phyloP scores from a whole-genome alignment of 2,329 filamentous ascomycete genomes.

The Cladosporium oxysporum region DNA sequence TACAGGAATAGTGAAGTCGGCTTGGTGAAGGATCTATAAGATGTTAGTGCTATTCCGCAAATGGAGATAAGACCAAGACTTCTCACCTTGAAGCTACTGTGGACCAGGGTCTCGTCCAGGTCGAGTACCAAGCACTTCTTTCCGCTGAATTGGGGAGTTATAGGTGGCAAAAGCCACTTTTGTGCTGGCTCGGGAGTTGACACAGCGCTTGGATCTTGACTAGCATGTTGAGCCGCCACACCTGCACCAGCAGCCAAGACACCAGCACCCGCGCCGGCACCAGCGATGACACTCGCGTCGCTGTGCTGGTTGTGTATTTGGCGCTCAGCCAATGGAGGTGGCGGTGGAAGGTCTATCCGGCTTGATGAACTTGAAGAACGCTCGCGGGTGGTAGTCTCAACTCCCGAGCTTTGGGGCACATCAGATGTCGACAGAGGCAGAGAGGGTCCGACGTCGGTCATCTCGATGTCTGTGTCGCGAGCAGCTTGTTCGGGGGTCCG shows the following conservation, averaged over 20 bases:
- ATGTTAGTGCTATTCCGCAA: conserved; percentile 1
- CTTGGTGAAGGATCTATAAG: conserved; percentile 85
- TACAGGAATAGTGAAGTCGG: conserved; percentile 97
- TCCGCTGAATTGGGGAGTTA: conserved; percentile 75
- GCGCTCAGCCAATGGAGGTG: conserved; percentile 54
- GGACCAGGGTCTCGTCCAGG: conserved; percentile 93
- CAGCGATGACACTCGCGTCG: conserved; percentile 24
- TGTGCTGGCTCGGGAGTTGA: conserved; percentile 53
- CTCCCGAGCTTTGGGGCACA: conserved; percentile 10
- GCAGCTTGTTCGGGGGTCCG: conserved; percentile 51
- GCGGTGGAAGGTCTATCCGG: conserved; percentile 50
- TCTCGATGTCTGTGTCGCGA: conserved; percentile 60
- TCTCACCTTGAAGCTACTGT: conserved; percentile 95
- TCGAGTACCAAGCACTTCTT: conserved; percentile 95
- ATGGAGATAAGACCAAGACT: not conserved
- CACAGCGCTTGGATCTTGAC: conserved; percentile 35
- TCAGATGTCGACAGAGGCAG: conserved; percentile 51
- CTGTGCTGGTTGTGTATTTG: conserved; percentile 33
- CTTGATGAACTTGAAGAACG: conserved; percentile 30
- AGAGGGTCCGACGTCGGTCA: conserved; percentile 59
- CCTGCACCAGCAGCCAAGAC: conserved; percentile 12
- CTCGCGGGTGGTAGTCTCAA: conserved; percentile 16
- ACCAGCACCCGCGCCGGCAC: conserved; percentile 8
- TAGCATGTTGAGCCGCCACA: conserved; percentile 18
- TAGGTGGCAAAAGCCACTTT: conserved; percentile 78